Evolutionary conservation across 2,329 filamentous ascomycete genomes (phyloP), one percentile per base, ranked within the genome.

Genomic region (Xenosphaeropsis pyriputrescens): DNA sequence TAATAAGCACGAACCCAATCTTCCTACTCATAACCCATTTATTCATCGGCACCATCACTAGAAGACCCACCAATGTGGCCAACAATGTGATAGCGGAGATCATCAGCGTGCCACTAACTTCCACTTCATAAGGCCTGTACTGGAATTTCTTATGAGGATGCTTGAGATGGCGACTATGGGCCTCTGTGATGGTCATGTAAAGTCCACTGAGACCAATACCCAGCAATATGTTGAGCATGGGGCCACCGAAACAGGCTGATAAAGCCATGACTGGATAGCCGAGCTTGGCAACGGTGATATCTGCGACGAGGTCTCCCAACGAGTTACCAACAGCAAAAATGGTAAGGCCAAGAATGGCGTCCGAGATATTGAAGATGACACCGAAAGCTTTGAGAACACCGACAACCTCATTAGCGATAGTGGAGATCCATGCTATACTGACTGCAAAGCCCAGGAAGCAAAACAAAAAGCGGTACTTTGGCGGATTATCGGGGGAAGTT

Each of bases 321-420:
- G 85, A 93, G 59, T 98, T 98, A 18, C 91, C 91, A 26, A 95
- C 85, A 2, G 91, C 91, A 56, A 98, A 98, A 39, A 98, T 79
- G 13, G 91, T 98, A 37, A 98, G 70, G 2, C 91, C 91, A 9
- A 98, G 70, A 44, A 98, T 85, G 4, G 91, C 91, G 58, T 98
- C 91, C 13, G 82, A 91, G 54, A 98, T 98, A 51, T 83, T 79
- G 39, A 94, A 64, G 36, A 98, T 85, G 19, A 96, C 83, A 7
- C 91, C 91, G 35, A 96, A 66, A 1, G 91, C 82, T 60, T 98
- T 96, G 45, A 98, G 70, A 5, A 95, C 82, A 22, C 85, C 88
- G 5, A 98, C 91, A 5, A 98, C 91, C 62, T 98, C 89, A 29
- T 85, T 85, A 2, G 91, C 89, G 48, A 98, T 86, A 2, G 85